Evolutionary conservation across 345 rosid species (phyloP).

Genomic region (Eucalyptus cloeziana): DNA sequence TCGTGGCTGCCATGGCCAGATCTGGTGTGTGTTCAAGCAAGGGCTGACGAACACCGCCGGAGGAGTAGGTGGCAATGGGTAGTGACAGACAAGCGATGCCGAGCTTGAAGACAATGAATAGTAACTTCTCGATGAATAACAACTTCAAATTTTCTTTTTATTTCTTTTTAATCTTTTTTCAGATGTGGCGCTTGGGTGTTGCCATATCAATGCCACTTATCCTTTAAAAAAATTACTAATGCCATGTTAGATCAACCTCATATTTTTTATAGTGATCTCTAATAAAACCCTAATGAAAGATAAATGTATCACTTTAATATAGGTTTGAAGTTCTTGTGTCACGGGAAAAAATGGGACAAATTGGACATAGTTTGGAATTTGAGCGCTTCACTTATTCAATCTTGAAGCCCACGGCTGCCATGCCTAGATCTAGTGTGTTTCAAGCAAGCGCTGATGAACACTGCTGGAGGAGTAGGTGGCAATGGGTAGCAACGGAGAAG

Average conservation of each 20-base stretch:
- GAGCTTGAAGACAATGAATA: neutral
- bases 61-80: neutral
- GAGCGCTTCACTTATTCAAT: neutral
- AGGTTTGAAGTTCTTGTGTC: neutral
- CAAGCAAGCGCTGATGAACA: neutral
- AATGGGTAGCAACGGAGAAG: neutral
- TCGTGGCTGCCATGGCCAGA: neutral
- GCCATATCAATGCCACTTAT: neutral
- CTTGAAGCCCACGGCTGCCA: too few species aligned
- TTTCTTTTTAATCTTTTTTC: neutral
- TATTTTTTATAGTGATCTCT: neutral
- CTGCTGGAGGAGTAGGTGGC: neutral
- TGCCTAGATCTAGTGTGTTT: neutral
- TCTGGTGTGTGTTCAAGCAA: neutral
- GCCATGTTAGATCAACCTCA: neutral
- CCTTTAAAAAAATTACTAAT: neutral
- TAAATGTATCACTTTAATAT: rapidly evolving
- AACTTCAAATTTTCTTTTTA: neutral
- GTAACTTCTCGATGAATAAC: neutral
- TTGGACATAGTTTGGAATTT: neutral
- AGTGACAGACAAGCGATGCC: neutral
- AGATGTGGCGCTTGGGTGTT: neutral
- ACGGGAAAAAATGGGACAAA: neutral
- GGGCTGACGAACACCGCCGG: neutral
- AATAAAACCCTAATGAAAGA: rapidly evolving